Percentiles rank a stretch among this genome's conserved stretches.
Conservation (phyloP, 2,329 filamentous ascomycete genomes). For the Biscogniauxia marginata region DNA sequence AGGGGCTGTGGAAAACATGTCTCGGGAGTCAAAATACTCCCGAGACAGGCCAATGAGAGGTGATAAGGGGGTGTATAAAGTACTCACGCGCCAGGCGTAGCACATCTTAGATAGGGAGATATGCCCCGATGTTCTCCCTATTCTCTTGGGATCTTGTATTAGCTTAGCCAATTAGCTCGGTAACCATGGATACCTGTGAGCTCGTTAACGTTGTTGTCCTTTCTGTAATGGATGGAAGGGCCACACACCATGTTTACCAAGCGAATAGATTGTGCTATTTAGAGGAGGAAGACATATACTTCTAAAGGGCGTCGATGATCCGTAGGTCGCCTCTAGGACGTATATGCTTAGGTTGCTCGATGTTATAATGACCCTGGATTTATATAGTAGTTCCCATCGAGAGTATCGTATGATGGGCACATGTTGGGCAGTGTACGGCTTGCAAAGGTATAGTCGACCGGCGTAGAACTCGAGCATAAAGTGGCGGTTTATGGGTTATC, state of each 20-base stretch:
- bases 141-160: neutral
- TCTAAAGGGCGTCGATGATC: neutral
- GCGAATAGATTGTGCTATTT: neutral
- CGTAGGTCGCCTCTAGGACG: neutral
- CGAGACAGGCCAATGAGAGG: neutral
- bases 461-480: neutral
- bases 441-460: neutral
- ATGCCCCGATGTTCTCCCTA: neutral
- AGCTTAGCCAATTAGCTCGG: neutral
- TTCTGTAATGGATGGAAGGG: neutral
- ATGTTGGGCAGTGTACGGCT: neutral
- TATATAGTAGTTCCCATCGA: neutral
- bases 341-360: neutral
- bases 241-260: neutral
- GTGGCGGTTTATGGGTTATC: neutral
- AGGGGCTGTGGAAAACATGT: no score
- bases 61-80: neutral
- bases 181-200: neutral
- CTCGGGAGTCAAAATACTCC: neutral
- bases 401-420: neutral
- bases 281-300: neutral
- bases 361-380: neutral
- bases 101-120: conserved; percentile 12
- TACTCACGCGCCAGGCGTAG: conserved; percentile 18
- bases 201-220: neutral